These are phyloP conservation scores for Mycena floridula DNA, from an alignment of 768 basidiomycete species.

Conservation along the genomic window DNA sequence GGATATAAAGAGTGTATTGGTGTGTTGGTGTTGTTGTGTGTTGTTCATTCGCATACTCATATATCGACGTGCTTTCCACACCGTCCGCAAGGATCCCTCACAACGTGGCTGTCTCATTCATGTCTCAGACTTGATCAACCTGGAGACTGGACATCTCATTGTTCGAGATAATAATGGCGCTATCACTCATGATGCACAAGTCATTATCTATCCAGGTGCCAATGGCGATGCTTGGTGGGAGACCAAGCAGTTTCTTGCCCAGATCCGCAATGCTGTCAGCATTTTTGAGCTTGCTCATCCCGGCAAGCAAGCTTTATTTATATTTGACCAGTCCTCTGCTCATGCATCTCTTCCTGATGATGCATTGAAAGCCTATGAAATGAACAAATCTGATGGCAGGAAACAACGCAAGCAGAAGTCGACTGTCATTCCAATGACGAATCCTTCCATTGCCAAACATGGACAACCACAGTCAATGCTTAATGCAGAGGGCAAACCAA, in stretches of 20 bases:
- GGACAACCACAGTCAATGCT: constrained; percentile 32
- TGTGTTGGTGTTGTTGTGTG: no score
- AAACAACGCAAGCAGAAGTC: constrained; percentile 26
- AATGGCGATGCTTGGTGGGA: constrained; percentile 21
- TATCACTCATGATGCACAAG: constrained; percentile 16
- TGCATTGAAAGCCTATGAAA: constrained; percentile 34
- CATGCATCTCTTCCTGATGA: constrained; percentile 27
- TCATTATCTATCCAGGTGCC: constrained; percentile 16
- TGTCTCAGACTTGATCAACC: constrained; percentile 21
- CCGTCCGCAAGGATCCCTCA: no score
- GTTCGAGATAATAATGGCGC: constrained; percentile 8
- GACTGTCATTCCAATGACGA: constrained; percentile 31
- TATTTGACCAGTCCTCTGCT: constrained; percentile 9
- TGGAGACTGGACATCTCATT: constrained; percentile 13
- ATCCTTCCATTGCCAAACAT: constrained; percentile 18
- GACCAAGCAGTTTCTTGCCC: constrained; percentile 15
- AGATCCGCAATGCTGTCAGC: constrained; percentile 17
- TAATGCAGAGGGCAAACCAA: constrained; percentile 19
- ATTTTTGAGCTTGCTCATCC: constrained; percentile 20
- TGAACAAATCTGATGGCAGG: constrained; percentile 35
- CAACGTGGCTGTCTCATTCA: constrained; percentile 22
- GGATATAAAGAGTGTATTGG: no score
- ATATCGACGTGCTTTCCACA: no score
- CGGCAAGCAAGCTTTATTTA: constrained; percentile 8
- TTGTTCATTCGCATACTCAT: no score